phyloP scores from a whole-genome alignment of 305 asterid genomes.

The Lippia alba region DNA sequence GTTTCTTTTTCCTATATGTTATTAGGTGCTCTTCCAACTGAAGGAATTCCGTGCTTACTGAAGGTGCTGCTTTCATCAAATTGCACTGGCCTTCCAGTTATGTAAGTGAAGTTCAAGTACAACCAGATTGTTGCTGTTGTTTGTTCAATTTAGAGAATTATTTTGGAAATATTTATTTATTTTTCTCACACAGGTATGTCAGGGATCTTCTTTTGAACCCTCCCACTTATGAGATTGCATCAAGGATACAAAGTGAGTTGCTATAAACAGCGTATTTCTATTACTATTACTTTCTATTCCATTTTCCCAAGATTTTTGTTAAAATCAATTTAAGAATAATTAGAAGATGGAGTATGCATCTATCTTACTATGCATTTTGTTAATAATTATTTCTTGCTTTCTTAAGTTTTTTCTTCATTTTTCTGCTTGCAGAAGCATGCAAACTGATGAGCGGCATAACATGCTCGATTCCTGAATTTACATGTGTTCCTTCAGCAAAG shows the following conservation, averaged over 20 bases:
- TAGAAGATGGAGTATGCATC: not conserved
- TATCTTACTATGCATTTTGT: slow-evolving; percentile 2
- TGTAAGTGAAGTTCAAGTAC: slow-evolving; percentile 56
- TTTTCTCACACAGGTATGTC: slow-evolving; percentile 62
- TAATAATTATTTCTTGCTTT: slow-evolving; percentile 15
- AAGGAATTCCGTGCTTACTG: slow-evolving; percentile 94
- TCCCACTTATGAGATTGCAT: slow-evolving; percentile 87
- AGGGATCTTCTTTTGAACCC: slow-evolving; percentile 96
- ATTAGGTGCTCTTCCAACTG: slow-evolving; percentile 96
- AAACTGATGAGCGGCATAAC: slow-evolving; percentile 81
- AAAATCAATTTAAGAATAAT: not conserved
- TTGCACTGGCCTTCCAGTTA: slow-evolving; percentile 85
- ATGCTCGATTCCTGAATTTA: slow-evolving; percentile 94
- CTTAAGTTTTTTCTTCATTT: slow-evolving; percentile 24
- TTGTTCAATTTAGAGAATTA: not conserved
- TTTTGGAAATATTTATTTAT: slow-evolving; percentile 7
- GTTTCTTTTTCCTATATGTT: slow-evolving; percentile 26
- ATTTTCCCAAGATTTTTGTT: not conserved
- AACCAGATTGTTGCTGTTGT: not conserved
- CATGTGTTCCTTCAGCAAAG: slow-evolving; percentile 91
- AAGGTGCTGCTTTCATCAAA: slow-evolving; percentile 87
- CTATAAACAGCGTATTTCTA: not conserved
- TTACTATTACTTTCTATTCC: slow-evolving; percentile 16
- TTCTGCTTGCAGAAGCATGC: slow-evolving; percentile 76
- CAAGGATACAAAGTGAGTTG: slow-evolving; percentile 73